Percentiles rank a stretch among this genome's conserved stretches.
Conservation (phyloP, 768 basidiomycete species). For the Xerocomellus intermedius region DNA sequence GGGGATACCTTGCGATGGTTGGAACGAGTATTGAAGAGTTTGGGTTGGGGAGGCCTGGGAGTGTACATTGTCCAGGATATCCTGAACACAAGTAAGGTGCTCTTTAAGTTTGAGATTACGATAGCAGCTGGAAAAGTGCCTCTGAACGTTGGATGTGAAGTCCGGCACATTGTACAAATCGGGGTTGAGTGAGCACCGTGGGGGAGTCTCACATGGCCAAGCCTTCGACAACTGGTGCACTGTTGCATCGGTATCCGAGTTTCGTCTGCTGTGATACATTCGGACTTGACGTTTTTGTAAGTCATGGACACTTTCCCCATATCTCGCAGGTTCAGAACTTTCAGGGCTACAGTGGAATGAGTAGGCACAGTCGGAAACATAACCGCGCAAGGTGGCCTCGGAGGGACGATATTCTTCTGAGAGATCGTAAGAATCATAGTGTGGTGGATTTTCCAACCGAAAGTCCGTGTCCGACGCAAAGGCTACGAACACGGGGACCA, state of each 20-base stretch:
- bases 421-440: conserved; percentile 10
- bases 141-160: background rate
- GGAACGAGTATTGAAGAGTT: conserved; percentile 7
- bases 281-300: conserved; percentile 3
- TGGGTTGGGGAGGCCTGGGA: background rate
- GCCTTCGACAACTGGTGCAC: background rate
- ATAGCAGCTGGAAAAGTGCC: conserved; percentile 16
- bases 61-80: background rate
- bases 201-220: conserved; percentile 24
- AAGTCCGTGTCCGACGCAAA: conserved; percentile 26
- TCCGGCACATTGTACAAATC: conserved; percentile 1
- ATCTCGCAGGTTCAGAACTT: background rate
- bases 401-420: conserved; percentile 10
- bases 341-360: conserved; percentile 17
- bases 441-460: conserved; percentile 15
- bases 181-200: background rate
- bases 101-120: conserved; percentile 15
- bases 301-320: background rate
- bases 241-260: conserved; percentile 1
- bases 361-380: background rate
- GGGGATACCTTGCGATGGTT: background rate
- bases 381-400: background rate
- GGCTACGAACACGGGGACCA: conserved; percentile 19
- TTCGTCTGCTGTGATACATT: conserved; percentile 3
- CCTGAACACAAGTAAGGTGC: conserved; percentile 15